These are phyloP conservation scores for Debaryomyces coudertii DNA, from an alignment of 1,139 yeast species.

Conservation along the genomic window DNA sequence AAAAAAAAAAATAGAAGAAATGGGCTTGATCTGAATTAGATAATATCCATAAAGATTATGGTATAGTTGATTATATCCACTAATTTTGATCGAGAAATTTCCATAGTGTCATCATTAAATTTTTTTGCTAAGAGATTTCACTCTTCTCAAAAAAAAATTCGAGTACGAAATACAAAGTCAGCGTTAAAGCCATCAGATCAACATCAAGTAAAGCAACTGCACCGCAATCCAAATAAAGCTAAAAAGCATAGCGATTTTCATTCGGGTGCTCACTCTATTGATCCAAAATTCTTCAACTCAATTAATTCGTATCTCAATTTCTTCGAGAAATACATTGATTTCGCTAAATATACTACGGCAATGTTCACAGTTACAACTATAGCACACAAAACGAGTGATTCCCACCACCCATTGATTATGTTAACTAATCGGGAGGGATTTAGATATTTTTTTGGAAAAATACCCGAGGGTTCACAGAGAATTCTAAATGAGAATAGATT, in stretches of 20 bases:
- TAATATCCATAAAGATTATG: conserved; percentile 5
- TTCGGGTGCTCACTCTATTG: conserved; percentile 21
- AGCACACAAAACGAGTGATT: conserved; percentile 63
- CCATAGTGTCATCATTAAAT: conserved; percentile 13
- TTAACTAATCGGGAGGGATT: conserved; percentile 55
- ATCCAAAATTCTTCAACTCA: conserved; percentile 14
- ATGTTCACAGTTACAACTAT: conserved; percentile 48
- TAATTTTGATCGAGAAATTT: conserved; percentile 6
- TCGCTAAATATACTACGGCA: conserved; percentile 16
- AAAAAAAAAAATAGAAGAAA: conserved; percentile 1
- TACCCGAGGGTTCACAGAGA: conserved; percentile 88
- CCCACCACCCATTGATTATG: conserved; percentile 60
- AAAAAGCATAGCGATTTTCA: not conserved
- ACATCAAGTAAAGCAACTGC: not conserved
- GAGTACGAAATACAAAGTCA: conserved; percentile 2
- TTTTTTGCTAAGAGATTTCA: conserved; percentile 11
- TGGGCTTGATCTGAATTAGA: not conserved
- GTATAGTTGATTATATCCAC: not conserved
- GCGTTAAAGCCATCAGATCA: not conserved
- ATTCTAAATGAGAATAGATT: conserved; percentile 57
- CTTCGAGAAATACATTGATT: conserved; percentile 20
- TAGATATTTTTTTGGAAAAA: conserved; percentile 73
- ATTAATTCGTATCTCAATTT: conserved; percentile 10
- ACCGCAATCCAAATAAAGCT: not conserved
- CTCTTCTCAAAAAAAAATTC: conserved; percentile 10